phyloP scores from a whole-genome alignment of 768 basidiomycete genomes.

The Piloderma croceum region DNA sequence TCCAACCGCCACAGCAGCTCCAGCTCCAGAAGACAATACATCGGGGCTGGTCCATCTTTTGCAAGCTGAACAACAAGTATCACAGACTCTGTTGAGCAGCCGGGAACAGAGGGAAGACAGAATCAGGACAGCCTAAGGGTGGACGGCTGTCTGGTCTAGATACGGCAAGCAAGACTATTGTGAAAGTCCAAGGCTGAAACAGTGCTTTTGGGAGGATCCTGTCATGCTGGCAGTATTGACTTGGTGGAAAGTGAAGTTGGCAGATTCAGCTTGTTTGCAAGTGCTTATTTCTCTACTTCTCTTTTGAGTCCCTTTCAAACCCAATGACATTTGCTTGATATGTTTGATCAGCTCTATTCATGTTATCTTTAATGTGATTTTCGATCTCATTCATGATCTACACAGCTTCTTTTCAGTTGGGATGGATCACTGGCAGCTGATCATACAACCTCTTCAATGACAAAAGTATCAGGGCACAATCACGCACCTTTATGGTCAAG shows the following conservation, averaged over 20 bases:
- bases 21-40: too few species aligned
- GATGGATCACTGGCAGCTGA: conserved; percentile 54
- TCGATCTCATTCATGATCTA: not conserved
- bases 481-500: conserved; percentile 65
- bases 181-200: conserved; percentile 59
- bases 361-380: too few species aligned
- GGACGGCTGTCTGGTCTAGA: conserved; percentile 26
- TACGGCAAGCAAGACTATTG: conserved; percentile 46
- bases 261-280: conserved; percentile 66
- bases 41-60: too few species aligned
- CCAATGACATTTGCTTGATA: too few species aligned
- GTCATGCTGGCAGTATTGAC: conserved; percentile 45
- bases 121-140: not conserved
- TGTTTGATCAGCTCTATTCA: too few species aligned
- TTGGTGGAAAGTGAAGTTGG: conserved; percentile 43
- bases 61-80: conserved; percentile 37
- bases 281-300: conserved; percentile 17
- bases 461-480: conserved; percentile 64
- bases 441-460: conserved; percentile 65
- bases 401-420: conserved; percentile 64
- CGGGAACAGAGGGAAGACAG: not conserved
- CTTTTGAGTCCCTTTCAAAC: not conserved
- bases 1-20: too few species aligned
- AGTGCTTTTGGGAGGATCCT: conserved; percentile 56
- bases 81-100: conserved; percentile 34